Base-by-base conservation (phyloP, 1,139 yeast species). In the Magnusiomyces ingens region DNA sequence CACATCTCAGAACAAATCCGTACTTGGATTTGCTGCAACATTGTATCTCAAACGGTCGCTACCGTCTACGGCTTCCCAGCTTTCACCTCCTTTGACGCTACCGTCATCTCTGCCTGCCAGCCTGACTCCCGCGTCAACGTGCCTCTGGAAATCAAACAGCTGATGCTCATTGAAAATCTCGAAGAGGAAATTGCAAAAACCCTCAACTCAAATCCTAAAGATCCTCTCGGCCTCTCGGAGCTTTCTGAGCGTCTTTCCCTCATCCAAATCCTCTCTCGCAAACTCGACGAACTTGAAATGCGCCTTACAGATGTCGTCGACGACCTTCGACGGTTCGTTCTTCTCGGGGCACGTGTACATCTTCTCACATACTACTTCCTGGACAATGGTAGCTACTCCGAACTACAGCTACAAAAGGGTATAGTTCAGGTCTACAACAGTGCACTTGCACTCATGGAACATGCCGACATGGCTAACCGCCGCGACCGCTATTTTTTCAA, bases 31-130 rank as follows among this genome's bases (percentile, higher is more conserved):
- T 79, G 88, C 12, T 89, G 97, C 65, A 93, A 93, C 65, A 78
- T 87, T 35, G 95, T 88, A 0, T 85, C 95, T 1, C 98, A 93
- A 68, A 80, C 85, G 3, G 84, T 91, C 55, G 96, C 96, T 1
- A 82, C 95, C 1, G 85, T 95, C 10, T 90, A 90, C 70, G 99
- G 99, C 18, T 90, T 86, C 65, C 98, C 98, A 0, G 89, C 95
- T 0, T 89, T 90, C 68, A 90, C 87, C 1, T 88, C 84, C 57
- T 88, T 90, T 65, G 95, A 88, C 65, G 78, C 87, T 17, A 79
- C 91, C 0, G 79, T 85, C 2, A 74, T 85, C 66, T 76, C 78
- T 19, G 75, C 79, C 36, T 75, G 76, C 55, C 69, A 76, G 58
- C 75, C 76, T 57, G 73, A 60, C 50, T 68, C 67, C 2, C 67